phyloP scores from a whole-genome alignment of 2,329 filamentous ascomycete genomes.

The Stachybotrys echinatus region DNA sequence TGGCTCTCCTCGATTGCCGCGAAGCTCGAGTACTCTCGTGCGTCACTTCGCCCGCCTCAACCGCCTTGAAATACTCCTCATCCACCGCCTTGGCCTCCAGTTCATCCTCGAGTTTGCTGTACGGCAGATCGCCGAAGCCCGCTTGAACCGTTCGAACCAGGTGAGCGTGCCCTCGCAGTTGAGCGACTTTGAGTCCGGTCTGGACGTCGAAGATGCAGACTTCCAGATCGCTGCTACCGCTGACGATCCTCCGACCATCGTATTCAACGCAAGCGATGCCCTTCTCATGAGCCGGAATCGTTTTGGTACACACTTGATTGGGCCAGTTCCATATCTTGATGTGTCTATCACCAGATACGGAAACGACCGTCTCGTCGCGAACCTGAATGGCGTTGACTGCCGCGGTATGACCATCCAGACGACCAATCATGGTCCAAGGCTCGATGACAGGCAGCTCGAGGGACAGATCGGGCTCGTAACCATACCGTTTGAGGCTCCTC shows the following conservation, averaged over 20 bases:
- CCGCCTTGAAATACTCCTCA: constrained; percentile 60
- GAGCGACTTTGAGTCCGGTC: constrained; percentile 84
- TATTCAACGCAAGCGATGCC: constrained; percentile 98
- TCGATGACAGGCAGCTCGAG: constrained; percentile 47
- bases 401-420: constrained; percentile 76
- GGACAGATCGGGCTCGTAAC: constrained; percentile 42
- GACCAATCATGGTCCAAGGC: constrained; percentile 73
- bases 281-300: constrained; percentile 82
- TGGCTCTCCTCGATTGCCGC: constrained; percentile 40
- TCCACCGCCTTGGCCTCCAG: constrained; percentile 70
- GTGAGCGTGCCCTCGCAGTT: constrained; percentile 72
- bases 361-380: constrained; percentile 78
- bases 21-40: constrained; percentile 24
- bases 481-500: constrained; percentile 46
- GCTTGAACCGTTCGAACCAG: constrained; percentile 94
- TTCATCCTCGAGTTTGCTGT: constrained; percentile 69
- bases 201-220: constrained; percentile 90
- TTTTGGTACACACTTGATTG: constrained; percentile 68
- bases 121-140: constrained; percentile 83
- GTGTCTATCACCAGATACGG: constrained; percentile 86
- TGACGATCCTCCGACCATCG: constrained; percentile 88
- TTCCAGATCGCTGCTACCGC: constrained; percentile 91
- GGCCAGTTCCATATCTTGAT: constrained; percentile 96
- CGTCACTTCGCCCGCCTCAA: constrained; percentile 44
- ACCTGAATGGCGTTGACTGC: constrained; percentile 97